Conservation (phyloP, 306 rosid species). For the Cyclanthera cordifolia region DNA sequence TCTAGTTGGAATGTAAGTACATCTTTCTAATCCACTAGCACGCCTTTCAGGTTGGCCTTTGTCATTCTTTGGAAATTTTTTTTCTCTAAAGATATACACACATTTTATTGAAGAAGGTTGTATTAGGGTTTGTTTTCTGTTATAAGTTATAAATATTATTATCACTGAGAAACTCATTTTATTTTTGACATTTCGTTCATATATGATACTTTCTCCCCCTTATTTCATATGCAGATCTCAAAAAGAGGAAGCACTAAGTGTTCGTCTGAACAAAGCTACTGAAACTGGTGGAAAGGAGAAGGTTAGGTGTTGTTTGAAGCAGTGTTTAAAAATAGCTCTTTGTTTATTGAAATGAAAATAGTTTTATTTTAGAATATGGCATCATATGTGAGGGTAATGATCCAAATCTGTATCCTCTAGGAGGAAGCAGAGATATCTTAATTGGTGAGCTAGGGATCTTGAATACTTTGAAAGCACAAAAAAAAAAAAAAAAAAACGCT, state of each 20-base stretch:
- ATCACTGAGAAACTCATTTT: no score
- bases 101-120: background rate
- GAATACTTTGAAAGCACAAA: no score
- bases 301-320: conserved; percentile 27
- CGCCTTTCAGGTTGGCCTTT: conserved; percentile 14
- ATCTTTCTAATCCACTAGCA: background rate
- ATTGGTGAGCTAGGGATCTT: no score
- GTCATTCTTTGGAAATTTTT: background rate
- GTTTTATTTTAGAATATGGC: no score
- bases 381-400: no score
- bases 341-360: no score
- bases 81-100: background rate
- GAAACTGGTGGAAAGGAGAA: conserved; percentile 81
- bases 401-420: no score
- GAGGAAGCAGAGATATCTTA: no score
- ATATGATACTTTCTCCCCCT: background rate
- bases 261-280: conserved; percentile 58
- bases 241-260: conserved; percentile 84
- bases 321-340: no score
- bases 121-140: background rate
- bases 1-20: background rate
- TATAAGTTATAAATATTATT: no score
- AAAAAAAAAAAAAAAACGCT: no score
- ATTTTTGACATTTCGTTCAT: no score
- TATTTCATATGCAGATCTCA: conserved; percentile 41